phyloP scores from a whole-genome alignment of 1,139 yeast species.

The Magnusiomyces paraingens region DNA sequence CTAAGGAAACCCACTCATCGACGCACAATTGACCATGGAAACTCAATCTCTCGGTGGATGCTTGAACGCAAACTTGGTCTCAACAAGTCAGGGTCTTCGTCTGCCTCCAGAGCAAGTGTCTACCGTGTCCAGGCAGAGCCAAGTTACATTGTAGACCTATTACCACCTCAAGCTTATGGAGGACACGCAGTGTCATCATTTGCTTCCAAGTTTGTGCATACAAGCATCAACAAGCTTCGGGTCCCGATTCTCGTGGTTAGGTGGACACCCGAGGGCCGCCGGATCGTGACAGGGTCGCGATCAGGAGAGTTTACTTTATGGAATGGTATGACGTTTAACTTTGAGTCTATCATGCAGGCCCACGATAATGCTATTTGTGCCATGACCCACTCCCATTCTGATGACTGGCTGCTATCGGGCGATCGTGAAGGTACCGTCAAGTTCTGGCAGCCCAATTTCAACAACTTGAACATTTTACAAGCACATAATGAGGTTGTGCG shows the following conservation, averaged over 20 bases:
- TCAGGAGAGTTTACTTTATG: conserved; percentile 95
- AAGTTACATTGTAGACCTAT: conserved; percentile 60
- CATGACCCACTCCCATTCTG: conserved; percentile 77
- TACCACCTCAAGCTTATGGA: conserved; percentile 64
- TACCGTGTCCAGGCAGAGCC: conserved; percentile 63
- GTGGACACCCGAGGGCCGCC: conserved; percentile 96
- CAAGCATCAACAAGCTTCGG: conserved; percentile 83
- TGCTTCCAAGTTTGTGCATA: conserved; percentile 74
- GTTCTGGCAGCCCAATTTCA: conserved; percentile 97
- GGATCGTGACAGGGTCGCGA: conserved; percentile 83
- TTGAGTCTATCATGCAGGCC: conserved; percentile 97
- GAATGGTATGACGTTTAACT: conserved; percentile 94
- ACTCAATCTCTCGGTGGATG: conserved; percentile 69
- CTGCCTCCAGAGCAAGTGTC: conserved; percentile 32
- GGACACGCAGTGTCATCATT: conserved; percentile 42
- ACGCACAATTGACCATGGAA: conserved; percentile 85
- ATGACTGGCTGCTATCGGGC: conserved; percentile 90
- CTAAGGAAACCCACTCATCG: conserved; percentile 51
- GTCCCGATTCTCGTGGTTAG: conserved; percentile 85
- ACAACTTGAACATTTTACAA: conserved; percentile 71
- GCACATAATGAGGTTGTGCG: conserved; percentile 83
- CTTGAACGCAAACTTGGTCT: conserved; percentile 45
- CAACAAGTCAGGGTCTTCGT: conserved; percentile 29
- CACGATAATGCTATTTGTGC: conserved; percentile 87
- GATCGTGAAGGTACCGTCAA: conserved; percentile 89